phyloP scores from a whole-genome alignment of 345 rosid genomes.

The Garcia nutans region DNA sequence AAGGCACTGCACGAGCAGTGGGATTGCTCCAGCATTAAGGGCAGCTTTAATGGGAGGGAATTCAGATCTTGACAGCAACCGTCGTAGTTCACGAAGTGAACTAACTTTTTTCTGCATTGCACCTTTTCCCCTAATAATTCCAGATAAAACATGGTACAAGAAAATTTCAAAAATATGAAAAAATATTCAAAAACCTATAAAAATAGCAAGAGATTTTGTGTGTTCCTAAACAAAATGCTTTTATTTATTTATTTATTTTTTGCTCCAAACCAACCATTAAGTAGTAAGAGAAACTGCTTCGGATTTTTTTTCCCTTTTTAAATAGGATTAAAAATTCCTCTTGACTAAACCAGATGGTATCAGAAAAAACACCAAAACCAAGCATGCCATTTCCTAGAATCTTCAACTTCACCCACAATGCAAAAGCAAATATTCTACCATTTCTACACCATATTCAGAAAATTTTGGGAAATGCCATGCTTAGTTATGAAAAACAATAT shows the following conservation, averaged over 20 bases:
- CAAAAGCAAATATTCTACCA: background rate
- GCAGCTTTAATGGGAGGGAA: conserved; percentile 86
- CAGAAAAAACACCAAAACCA: background rate
- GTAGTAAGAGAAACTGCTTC: background rate
- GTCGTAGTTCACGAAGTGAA: conserved; percentile 85
- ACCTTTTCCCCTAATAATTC: conserved; percentile 70
- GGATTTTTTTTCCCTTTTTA: background rate
- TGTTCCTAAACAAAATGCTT: background rate
- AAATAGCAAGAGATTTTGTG: background rate
- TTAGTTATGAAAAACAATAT: background rate
- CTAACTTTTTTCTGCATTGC: conserved; percentile 74
- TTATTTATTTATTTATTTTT: background rate
- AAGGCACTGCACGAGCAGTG: conserved; percentile 85
- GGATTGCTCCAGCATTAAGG: conserved; percentile 72
- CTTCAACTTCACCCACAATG: background rate
- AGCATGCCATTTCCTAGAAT: background rate
- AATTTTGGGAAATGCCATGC: background rate
- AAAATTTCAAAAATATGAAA: no score
- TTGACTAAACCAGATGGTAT: background rate
- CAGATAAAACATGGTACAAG: conserved; percentile 15
- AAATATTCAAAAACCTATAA: background rate
- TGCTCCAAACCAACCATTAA: background rate
- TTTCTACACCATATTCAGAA: background rate
- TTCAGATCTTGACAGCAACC: conserved; percentile 75
- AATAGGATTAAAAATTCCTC: background rate